These are phyloP conservation scores for Arabidopsis arenosa DNA, from an alignment of 345 rosid species.

Conservation along the genomic window DNA sequence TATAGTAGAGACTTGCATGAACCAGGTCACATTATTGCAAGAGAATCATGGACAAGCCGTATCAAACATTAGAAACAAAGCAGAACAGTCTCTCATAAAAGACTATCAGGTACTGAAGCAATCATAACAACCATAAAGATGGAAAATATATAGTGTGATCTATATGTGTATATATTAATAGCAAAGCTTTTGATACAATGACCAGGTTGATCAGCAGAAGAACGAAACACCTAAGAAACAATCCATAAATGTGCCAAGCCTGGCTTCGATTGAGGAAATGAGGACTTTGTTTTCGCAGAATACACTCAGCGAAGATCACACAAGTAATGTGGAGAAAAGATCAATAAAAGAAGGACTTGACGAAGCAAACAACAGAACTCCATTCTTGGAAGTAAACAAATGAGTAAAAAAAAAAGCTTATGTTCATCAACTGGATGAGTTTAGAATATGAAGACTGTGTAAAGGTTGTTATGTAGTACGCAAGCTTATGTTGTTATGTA, in stretches of 20 bases:
- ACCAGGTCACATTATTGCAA: constrained; percentile 58
- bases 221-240: constrained; percentile 61
- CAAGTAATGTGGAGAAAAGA: constrained; percentile 34
- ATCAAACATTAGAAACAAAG: constrained; percentile 59
- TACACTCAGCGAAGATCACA: constrained; percentile 36
- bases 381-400: constrained; percentile 68
- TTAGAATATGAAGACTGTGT: constrained; percentile 9
- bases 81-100: constrained; percentile 72
- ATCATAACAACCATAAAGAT: constrained; percentile 13
- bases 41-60: constrained; percentile 66
- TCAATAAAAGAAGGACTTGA: constrained; percentile 49
- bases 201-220: constrained; percentile 65
- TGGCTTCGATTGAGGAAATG: constrained; percentile 75
- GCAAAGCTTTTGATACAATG: not conserved
- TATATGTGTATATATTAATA: constrained; percentile 6
- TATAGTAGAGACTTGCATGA: constrained; percentile 54
- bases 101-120: constrained; percentile 69
- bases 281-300: constrained; percentile 42
- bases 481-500: constrained; percentile 15
- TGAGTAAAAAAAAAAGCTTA: constrained; percentile 4
- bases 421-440: constrained; percentile 37
- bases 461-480: constrained; percentile 13
- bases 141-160: not conserved
- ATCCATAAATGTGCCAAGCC: constrained; percentile 63
- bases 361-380: constrained; percentile 64